A percentile compares a stretch with the other conserved stretches of the same genome.
phyloP scores from a whole-genome alignment of 176 grass and related monocot species.

The Aechmea fasciata region DNA sequence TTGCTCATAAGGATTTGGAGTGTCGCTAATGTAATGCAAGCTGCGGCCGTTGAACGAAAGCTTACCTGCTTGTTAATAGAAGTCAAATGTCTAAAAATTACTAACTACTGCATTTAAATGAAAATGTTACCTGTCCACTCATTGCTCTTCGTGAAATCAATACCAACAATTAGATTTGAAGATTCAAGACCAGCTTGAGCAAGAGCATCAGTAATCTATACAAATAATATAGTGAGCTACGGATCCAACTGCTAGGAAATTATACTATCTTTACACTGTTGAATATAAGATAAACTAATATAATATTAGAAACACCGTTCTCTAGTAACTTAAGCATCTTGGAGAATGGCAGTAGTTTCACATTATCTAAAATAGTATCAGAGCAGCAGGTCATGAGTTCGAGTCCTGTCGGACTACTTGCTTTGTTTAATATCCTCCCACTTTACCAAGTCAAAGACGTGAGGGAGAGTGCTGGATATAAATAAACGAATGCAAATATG shows the following conservation, averaged over 20 bases:
- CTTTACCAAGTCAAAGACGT: not conserved
- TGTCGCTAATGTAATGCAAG: constrained; percentile 65
- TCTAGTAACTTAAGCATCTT: not conserved
- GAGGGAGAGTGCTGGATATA: not conserved
- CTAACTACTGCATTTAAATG: constrained; percentile 7
- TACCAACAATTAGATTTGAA: constrained; percentile 70
- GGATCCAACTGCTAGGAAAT: not conserved
- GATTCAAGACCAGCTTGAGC: constrained; percentile 63
- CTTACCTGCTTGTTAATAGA: constrained; percentile 33
- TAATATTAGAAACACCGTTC: not conserved
- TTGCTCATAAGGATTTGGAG: constrained; percentile 80
- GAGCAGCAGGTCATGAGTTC: not conserved
- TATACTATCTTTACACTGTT: too few species aligned
- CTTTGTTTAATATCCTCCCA: not conserved
- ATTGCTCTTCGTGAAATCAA: constrained; percentile 84
- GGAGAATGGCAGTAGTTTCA: not conserved
- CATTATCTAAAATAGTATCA: not conserved
- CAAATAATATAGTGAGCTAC: constrained; percentile 8
- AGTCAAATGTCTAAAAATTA: not conserved
- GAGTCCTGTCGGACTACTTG: not conserved
- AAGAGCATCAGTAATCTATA: constrained; percentile 67
- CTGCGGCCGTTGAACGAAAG: constrained; percentile 53
- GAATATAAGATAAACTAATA: constrained; percentile 5
- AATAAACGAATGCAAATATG: not conserved
- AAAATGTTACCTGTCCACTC: constrained; percentile 58